phyloP scores from a whole-genome alignment of 139 green algal genomes.

The Auxenochlorella protothecoides region DNA sequence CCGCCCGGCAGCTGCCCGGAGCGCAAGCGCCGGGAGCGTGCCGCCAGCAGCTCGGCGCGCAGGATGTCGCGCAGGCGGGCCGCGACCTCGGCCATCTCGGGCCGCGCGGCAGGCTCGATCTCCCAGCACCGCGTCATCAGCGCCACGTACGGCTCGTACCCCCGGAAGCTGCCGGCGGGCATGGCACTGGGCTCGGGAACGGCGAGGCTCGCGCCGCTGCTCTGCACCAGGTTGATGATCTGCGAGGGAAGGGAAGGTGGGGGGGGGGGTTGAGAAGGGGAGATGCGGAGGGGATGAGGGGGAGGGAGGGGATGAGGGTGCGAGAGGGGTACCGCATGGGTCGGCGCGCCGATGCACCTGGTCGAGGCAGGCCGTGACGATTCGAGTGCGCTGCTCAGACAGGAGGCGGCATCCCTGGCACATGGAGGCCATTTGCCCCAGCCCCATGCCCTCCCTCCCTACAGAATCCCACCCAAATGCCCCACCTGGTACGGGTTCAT shows the following conservation, averaged over 20 bases:
- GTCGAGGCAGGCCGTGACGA: background rate
- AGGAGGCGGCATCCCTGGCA: no score
- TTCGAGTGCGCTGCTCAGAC: background rate
- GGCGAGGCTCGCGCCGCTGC: background rate
- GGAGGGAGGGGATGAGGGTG: no score
- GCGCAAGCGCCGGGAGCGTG: no score
- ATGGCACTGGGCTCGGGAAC: slow-evolving; percentile 1
- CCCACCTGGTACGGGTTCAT: slow-evolving; percentile 32
- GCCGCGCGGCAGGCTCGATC: slow-evolving; percentile 1
- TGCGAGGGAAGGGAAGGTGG: background rate
- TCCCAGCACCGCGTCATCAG: slow-evolving; percentile 21
- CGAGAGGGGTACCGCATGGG: no score
- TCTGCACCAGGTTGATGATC: slow-evolving; percentile 16
- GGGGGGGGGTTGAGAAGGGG: background rate
- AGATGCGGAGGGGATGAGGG: no score
- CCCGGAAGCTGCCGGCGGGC: slow-evolving; percentile 2
- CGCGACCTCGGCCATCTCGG: slow-evolving; percentile 9
- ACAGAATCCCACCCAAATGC: background rate
- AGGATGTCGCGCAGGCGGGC: slow-evolving; percentile 1
- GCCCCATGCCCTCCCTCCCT: background rate
- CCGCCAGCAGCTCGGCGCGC: background rate
- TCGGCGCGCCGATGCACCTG: no score
- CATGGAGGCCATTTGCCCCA: background rate
- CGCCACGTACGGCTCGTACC: slow-evolving; percentile 7
- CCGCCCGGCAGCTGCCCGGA: no score